Evolutionary conservation across 257 asterid species (phyloP), one percentile per base, ranked within the genome.

Genomic region (Ligustrum vulgare): DNA sequence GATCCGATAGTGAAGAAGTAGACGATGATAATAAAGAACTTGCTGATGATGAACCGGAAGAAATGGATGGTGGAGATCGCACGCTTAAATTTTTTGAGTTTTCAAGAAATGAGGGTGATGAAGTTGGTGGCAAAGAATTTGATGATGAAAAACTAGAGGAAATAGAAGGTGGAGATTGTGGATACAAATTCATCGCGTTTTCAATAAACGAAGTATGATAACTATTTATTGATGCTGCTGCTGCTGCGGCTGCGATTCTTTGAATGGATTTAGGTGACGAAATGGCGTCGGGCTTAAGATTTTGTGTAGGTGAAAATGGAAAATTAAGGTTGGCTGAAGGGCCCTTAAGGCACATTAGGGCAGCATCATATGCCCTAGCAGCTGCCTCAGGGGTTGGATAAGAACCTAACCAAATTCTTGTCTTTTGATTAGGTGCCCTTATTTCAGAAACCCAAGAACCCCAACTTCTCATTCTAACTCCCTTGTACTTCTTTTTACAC

Each of bases 381-480:
- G 99, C 99, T 13, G 97, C 96, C 78, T 94, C 99, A 0, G 98
- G 85, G 0, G 98, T 89, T 0, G 99, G 92, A 43, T 92, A 92
- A 2, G 98, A 94, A 3, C 98, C 98, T 23, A 94, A 67, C 98
- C 98, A 94, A 11, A 94, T 94, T 79, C 97, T 82, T 43, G 97
- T 88, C 54, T 94, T 94, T 20, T 92, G 98, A 74, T 94, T 92
- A 0, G 97, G 98, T 6, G 98, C 98, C 75, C 98, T 82, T 28
- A 94, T 89, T 75, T 94, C 98, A 0, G 97, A 90, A 12, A 92
- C 98, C 87, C 87, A 92, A 70, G 97, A 90, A 28, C 98, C 98
- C 98, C 98, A 93, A 73, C 90, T 92, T 45, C 98, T 87, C 98
- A 94, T 94, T 79, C 97, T 88, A 5, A 94, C 98, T 12, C 99